Base-by-base conservation (phyloP, 768 basidiomycete genomes). In the Lactarius tabidus region DNA sequence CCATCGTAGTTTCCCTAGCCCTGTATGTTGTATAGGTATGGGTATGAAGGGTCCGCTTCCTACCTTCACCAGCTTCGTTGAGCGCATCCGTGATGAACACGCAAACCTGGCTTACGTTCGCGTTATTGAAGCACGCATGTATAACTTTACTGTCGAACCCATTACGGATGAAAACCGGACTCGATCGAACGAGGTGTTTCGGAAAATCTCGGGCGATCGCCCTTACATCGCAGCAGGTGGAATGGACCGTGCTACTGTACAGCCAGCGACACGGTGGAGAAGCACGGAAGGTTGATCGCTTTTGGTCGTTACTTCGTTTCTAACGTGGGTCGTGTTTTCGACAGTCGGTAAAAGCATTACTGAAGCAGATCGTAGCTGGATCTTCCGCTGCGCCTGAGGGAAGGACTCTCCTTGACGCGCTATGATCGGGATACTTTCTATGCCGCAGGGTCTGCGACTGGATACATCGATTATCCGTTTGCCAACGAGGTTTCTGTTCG, bases 391-490 rank as follows among this genome's bases (percentile, higher is more conserved):
- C 67, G 67, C 15, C 35, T 71, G 45, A 43, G 29, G 39, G 53
- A 67, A 6, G 56, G 41, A 6, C 45, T 39, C 8, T 9, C 41
- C 6, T 20, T 65, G 60, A 62, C 52, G 8, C 36, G 17, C 7
- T 67, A 63, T 35, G 56, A 67, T 31, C 54, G 55, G 2, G 10
- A 15, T 28, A 65, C 59, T 7, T 65, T 67, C 59, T 67, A 65
- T 39, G 14, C 31, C 1, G 38, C 38, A 9, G 58, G 61, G 56
- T 15, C 58, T 3, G 23, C 67, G 1, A 20, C 7, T 12, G 67
- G 67, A 45, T 67, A 67, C 20, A 63, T 48, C 3, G 66, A 67
- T 31, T 67, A 67, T 38, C 66, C 66, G 1, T 64, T 63, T 36
- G 62, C 59, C 17, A 39, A 52, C 2, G 28, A 51, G 33, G 51